phyloP scores from a whole-genome alignment of 768 basidiomycete species.

The Auricularia cornea region DNA sequence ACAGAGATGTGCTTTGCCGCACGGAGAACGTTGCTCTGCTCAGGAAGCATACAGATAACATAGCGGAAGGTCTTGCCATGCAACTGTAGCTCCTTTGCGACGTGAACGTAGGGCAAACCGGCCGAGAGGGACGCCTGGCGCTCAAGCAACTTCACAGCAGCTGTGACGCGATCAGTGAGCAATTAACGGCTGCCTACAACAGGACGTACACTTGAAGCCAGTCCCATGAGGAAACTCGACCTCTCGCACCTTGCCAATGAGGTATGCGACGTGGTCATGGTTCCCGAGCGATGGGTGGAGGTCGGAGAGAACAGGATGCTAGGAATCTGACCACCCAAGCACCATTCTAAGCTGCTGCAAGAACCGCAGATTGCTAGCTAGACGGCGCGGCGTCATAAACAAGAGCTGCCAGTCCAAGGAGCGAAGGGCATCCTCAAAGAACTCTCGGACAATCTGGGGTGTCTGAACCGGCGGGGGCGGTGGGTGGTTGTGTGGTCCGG shows the following conservation, averaged over 20 bases:
- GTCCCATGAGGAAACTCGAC: constrained; percentile 16
- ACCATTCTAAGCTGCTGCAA: constrained; percentile 8
- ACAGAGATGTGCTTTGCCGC: constrained; percentile 5
- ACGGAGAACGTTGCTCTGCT: constrained; percentile 15
- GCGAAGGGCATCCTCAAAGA: constrained; percentile 11
- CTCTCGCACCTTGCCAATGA: constrained; percentile 14
- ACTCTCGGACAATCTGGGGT: constrained; percentile 4
- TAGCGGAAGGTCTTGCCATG: constrained; percentile 7
- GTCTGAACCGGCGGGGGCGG: constrained; percentile 6
- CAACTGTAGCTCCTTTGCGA: constrained; percentile 11
- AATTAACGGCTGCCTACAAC: not conserved
- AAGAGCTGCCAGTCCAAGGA: constrained; percentile 19
- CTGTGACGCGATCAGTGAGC: not conserved
- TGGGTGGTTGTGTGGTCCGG: constrained; percentile 6
- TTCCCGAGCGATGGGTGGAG: constrained; percentile 16
- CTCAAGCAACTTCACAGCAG: not conserved
- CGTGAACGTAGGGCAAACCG: constrained; percentile 15
- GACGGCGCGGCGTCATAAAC: constrained; percentile 20
- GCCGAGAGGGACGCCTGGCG: constrained; percentile 2
- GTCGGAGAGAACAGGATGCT: constrained; percentile 8
- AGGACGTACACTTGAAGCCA: constrained; percentile 16
- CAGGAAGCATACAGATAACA: constrained; percentile 19
- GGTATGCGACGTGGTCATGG: constrained; percentile 15
- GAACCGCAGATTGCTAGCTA: constrained; percentile 18
- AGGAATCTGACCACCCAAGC: constrained; percentile 12